Base-by-base conservation (phyloP, 2,329 filamentous ascomycete species). In the Calonectria honghensis region DNA sequence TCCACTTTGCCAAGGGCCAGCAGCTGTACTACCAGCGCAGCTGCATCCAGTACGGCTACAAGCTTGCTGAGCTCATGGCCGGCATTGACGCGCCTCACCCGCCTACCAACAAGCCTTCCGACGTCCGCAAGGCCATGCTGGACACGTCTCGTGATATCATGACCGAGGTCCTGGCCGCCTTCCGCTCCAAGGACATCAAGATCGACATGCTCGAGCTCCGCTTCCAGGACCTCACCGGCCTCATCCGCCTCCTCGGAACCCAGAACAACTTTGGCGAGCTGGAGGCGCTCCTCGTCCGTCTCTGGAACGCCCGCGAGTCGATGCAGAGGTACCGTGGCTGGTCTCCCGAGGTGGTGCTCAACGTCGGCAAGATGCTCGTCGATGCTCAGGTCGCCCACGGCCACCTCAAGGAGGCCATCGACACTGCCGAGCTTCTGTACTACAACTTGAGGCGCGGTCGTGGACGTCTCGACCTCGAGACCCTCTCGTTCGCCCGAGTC, bases 221-320 rank as follows among this genome's bases (percentile, higher is more conserved):
- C 27, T 85, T 88, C 67, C 82, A 85, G 39, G 87, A 89, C 48
- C 80, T 90, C 1, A 85, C 85, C 24, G 85, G 85, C 10, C 82
- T 90, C 2, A 83, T 89, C 35, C 84, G 84, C 13, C 82, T 90
- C 4, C 83, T 90, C 1, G 88, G 88, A 37, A 85, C 86, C 31
- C 88, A 89, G 72, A 79, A 84, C 71, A 88, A 89, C 78, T 88
- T 85, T 73, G 79, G 81, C 27, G 87, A 88, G 65, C 85, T 89
- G 14, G 87, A 89, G 76, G 78, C 5, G 3, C 70, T 82, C 0
- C 78, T 82, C 7, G 61, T 68, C 7, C 77, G 74, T 16, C 75
- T 82, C 31, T 82, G 80, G 81, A 31, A 59, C 7, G 65, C 73
- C 6, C 77, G 79, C 5, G 80, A 82, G 59, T 72, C 67, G 13